These are phyloP conservation scores for Clonostachys rhizophaga DNA, from an alignment of 2,329 filamentous ascomycete species.

Conservation along the genomic window DNA sequence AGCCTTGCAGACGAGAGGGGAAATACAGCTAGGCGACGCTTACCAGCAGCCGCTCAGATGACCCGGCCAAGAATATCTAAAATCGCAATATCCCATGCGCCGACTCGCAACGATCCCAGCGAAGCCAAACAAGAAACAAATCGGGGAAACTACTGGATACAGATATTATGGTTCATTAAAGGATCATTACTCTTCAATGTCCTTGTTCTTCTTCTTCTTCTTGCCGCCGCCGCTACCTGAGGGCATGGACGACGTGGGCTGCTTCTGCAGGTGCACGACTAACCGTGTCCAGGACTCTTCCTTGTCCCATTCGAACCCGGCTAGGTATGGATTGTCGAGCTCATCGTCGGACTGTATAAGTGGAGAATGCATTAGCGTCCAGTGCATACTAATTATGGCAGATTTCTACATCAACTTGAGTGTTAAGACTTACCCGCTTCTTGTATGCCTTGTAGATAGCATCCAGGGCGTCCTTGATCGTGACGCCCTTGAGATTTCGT, in stretches of 20 bases:
- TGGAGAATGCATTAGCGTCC: background rate
- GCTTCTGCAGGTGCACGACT: slow-evolving; percentile 78
- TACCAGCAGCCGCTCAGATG: slow-evolving; percentile 4
- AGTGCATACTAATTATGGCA: background rate
- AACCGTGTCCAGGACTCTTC: slow-evolving; percentile 87
- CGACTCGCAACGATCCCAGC: slow-evolving; percentile 32
- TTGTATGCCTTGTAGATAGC: slow-evolving; percentile 96
- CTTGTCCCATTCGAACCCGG: slow-evolving; percentile 94
- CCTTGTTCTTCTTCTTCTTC: slow-evolving; percentile 71
- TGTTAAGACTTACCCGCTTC: slow-evolving; percentile 69
- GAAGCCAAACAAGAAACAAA: slow-evolving; percentile 26
- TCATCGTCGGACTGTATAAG: slow-evolving; percentile 76
- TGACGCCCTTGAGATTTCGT: slow-evolving; percentile 89
- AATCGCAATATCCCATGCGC: slow-evolving; percentile 36
- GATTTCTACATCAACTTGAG: background rate
- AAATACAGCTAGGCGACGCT: background rate
- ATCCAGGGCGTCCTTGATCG: slow-evolving; percentile 93
- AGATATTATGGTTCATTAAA: slow-evolving; percentile 20
- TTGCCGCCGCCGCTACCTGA: slow-evolving; percentile 45
- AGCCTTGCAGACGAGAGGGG: too few species aligned
- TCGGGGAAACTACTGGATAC: slow-evolving; percentile 31
- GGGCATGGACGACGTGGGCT: slow-evolving; percentile 48
- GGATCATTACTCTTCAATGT: slow-evolving; percentile 25
- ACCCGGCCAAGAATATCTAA: slow-evolving; percentile 30
- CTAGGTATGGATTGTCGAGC: slow-evolving; percentile 79